Base-by-base conservation (phyloP, 2,329 filamentous ascomycete genomes). In the Metarhizium rileyi region DNA sequence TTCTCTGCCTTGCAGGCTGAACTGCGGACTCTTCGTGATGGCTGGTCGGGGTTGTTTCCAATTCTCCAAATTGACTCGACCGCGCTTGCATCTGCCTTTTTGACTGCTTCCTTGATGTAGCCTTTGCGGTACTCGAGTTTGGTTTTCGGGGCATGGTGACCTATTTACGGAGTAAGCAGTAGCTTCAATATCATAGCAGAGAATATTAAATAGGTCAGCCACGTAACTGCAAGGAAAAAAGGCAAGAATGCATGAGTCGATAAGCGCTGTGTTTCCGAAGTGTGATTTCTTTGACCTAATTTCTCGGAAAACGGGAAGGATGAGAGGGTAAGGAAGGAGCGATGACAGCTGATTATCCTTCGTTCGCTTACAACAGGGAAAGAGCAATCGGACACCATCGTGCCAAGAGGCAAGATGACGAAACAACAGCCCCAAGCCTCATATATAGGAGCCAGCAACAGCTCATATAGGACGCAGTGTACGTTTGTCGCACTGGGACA, bases 41-140 rank as follows among this genome's bases (percentile, higher is more conserved):
- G n/a, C 54, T 59, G 1, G 60, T 66, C 5, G 65, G 63, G 5
- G 65, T 66, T 2, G 63, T 65, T 6, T 68, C 63, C 3, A 68
- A 57, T 47, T 67, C 52, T 2, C 59, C 57, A 18, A 68, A 57
- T 36, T 57, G 49, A 0, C 56, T 56, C 10, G 55, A 14, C 14
- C 49, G 53, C 20, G 50, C 52, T 30, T 52, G 55, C 22, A 22
- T 28, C 44, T 50, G 59, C 22, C 38, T 50, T 36, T 40, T 36
- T 23, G 47, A 33, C 30, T 44, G 42, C 27, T 46, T 48, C n/a
- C 48, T 51, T 26, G 38, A 42, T 23, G 38, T 9, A 23, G 38
- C 10, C 22, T 25, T 23, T 5, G 22, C 3, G 10, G 38, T 7
- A 14, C 20, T 20, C 38, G 14, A 14, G 38, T 25, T 42, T 7